These are phyloP conservation scores for Hypoxylon sp. DNA, from an alignment of 2,329 filamentous ascomycete species.

Conservation along the genomic window DNA sequence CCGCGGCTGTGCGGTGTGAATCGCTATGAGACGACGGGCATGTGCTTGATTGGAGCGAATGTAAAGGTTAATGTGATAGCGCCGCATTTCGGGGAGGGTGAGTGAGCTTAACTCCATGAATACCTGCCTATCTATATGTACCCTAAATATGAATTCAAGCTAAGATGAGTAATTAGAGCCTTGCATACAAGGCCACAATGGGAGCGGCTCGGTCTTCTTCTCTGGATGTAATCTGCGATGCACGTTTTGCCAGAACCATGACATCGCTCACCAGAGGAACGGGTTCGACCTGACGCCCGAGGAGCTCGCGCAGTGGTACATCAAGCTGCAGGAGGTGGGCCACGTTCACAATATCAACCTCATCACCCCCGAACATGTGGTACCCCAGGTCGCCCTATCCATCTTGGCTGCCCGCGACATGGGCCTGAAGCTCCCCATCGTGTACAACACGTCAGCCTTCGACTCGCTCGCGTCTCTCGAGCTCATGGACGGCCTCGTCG, in stretches of 20 bases:
- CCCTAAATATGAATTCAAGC: background rate
- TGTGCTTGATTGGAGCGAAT: constrained; percentile 80
- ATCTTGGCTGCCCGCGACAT: constrained; percentile 80
- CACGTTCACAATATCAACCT: constrained; percentile 91
- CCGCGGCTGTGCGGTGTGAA: constrained; percentile 84
- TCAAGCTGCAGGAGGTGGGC: constrained; percentile 86
- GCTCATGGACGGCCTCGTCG: constrained; percentile 82
- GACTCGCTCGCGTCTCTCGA: constrained; percentile 80
- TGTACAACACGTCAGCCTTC: constrained; percentile 89
- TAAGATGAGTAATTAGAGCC: constrained; percentile 68
- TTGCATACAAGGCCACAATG: constrained; percentile 85
- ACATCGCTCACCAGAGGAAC: constrained; percentile 86
- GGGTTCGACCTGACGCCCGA: constrained; percentile 85
- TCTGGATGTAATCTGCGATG: constrained; percentile 81
- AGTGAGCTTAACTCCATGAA: constrained; percentile 45
- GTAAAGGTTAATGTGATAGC: constrained; percentile 88
- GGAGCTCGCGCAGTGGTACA: constrained; percentile 83
- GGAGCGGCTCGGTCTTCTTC: constrained; percentile 86
- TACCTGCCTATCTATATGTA: background rate
- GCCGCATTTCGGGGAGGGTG: constrained; percentile 85
- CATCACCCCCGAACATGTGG: constrained; percentile 88
- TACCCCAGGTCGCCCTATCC: constrained; percentile 83
- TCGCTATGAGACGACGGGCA: constrained; percentile 82
- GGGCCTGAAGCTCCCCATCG: constrained; percentile 79
- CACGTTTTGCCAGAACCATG: constrained; percentile 85